Evolutionary conservation across 2,329 filamentous ascomycete species (phyloP).

Genomic region (Aspergillus flavus): DNA sequence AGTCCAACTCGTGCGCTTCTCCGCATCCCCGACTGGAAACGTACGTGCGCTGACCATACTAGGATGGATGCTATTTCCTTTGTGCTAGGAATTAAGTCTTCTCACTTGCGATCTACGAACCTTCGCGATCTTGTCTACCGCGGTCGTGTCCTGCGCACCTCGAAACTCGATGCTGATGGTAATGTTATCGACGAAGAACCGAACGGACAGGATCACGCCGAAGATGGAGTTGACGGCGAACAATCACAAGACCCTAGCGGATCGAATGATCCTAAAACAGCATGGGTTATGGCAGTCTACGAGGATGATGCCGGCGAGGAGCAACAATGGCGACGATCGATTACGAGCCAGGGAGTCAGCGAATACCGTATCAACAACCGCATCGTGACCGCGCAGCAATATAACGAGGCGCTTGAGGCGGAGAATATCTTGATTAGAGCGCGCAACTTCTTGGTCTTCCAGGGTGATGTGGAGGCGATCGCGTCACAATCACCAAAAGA

Average conservation of each 20-base stretch:
- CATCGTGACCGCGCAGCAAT: constrained; percentile 82
- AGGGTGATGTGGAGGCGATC: constrained; percentile 96
- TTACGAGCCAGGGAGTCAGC: constrained; percentile 83
- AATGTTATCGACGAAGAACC: constrained; percentile 66
- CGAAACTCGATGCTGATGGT: constrained; percentile 87
- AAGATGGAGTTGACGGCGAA: constrained; percentile 57
- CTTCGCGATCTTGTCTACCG: constrained; percentile 95
- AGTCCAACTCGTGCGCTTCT: constrained; percentile 84
- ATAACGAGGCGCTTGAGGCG: constrained; percentile 87
- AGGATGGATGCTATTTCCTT: constrained; percentile 99
- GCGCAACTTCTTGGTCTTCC: constrained; percentile 96
- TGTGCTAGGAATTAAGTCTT: constrained; percentile 96
- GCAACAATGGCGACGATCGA: constrained; percentile 93
- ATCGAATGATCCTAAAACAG: constrained; percentile 80
- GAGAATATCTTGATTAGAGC: constrained; percentile 99
- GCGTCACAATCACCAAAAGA: constrained; percentile 94
- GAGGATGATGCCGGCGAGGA: constrained; percentile 95
- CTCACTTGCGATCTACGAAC: constrained; percentile 92
- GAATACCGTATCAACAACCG: constrained; percentile 97
- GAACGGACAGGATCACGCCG: constrained; percentile 63
- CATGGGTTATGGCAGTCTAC: constrained; percentile 99
- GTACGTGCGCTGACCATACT: constrained; percentile 28
- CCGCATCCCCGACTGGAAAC: neutral
- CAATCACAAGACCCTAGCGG: constrained; percentile 61
- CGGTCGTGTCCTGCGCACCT: constrained; percentile 86